Percentiles rank a stretch among this genome's conserved stretches.
Evolutionary conservation across 225 moss, liverwort and hornwort genomes (phyloP).

Genomic region (Thuidium tamariscinum): DNA sequence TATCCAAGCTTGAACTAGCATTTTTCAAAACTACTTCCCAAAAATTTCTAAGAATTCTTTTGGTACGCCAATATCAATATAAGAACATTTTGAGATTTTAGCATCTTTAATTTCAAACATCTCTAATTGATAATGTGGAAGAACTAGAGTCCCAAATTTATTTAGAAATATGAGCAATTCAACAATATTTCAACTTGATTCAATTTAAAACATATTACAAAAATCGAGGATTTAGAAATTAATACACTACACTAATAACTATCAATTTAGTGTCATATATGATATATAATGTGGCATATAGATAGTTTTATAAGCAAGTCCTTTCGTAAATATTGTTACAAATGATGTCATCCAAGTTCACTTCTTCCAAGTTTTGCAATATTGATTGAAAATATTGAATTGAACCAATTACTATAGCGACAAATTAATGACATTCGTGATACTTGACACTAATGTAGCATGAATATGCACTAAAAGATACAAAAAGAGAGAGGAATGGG

Average conservation of each 20-base stretch:
- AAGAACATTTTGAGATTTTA: neutral
- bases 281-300: too few relatives aligned
- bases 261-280: neutral
- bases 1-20: too few relatives aligned
- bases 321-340: neutral
- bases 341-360: neutral
- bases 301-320: accelerated
- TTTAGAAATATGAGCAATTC: neutral
- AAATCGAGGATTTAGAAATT: accelerated
- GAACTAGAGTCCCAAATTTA: accelerated
- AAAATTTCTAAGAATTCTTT: neutral
- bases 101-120: neutral
- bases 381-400: neutral
- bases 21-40: accelerated
- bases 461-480: too few relatives aligned
- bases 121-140: neutral
- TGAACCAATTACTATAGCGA: neutral
- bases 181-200: too few relatives aligned
- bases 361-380: neutral
- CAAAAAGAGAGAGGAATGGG: neutral
- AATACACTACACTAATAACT: accelerated
- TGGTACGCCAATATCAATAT: too few relatives aligned
- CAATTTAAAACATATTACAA: too few relatives aligned
- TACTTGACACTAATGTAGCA: neutral
- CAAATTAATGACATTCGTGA: too few relatives aligned